Evolutionary conservation across 495 filamentous ascomycete species (phyloP).

Genomic region (Hyaloscypha bicolor): DNA sequence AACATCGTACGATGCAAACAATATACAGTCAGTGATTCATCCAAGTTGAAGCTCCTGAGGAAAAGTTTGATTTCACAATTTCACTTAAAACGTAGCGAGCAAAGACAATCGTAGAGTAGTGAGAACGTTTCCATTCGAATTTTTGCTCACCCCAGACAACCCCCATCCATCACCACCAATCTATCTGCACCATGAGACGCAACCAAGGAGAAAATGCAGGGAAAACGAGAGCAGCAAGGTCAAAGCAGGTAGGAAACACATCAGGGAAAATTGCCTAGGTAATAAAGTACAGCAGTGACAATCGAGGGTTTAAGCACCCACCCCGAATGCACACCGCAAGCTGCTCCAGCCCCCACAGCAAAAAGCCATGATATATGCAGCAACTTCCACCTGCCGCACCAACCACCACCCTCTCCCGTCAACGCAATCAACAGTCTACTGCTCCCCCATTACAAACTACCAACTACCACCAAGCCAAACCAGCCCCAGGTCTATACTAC

Average conservation of each 20-base stretch:
- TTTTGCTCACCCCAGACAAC: constrained; percentile 14
- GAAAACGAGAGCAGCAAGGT: constrained; percentile 27
- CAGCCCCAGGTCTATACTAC: constrained; percentile 30
- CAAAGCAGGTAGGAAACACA: constrained; percentile 51
- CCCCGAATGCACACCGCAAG: constrained; percentile 37
- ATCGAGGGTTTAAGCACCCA: constrained; percentile 12
- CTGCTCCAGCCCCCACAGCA: constrained; percentile 49
- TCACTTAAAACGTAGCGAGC: no score
- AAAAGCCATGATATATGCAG: constrained; percentile 35
- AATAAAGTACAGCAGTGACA: constrained; percentile 63
- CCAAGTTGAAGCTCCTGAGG: no score
- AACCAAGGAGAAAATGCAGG: constrained; percentile 29
- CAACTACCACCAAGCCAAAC: constrained; percentile 8
- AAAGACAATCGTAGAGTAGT: background rate
- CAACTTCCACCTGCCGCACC: constrained; percentile 36
- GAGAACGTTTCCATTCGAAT: constrained; percentile 33
- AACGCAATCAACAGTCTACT: constrained; percentile 29
- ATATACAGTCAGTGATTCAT: no score
- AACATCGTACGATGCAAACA: no score
- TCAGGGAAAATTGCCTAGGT: constrained; percentile 56
- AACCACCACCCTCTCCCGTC: constrained; percentile 31
- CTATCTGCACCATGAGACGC: constrained; percentile 32
- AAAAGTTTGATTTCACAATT: no score
- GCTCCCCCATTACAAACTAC: constrained; percentile 37
- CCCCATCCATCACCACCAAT: constrained; percentile 26